Base-by-base conservation (phyloP, 805 yeast species). In the Candida sanyiensis region DNA sequence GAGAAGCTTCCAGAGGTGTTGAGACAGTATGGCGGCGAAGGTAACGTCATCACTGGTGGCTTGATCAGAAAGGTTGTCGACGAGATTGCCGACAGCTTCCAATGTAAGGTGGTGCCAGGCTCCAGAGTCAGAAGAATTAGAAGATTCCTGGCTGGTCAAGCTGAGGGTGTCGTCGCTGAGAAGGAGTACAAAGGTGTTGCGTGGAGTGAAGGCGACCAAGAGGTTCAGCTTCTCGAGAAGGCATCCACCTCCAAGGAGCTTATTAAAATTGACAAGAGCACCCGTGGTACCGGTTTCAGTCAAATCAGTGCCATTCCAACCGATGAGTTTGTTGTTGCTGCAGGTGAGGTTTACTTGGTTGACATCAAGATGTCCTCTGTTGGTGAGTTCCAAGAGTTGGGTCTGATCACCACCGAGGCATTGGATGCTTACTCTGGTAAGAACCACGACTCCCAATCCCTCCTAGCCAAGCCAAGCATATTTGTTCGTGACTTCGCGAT, bases 61-160 rank as follows among this genome's bases (percentile, higher is more conserved):
- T 59, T 74, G 46, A 77, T 93, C 44, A 78, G 96, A 60, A 58
- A 66, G 17, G 64, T 87, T 33, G 97, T 88, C 20, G 94, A 93
- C 54, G 71, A 79, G n/a, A 72, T 93, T 54, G 97, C 96, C n/a
- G 73, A 72, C 42, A 69, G 82, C 1, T 93, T 80, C 65, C 77
- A 83, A 58, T 87, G 96, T 68, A 70, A 70, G 42, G 87, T 93
- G 39, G 87, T 85, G 26, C 97, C 97, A 22, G 95, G 96, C 0
- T 85, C 96, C 17, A 80, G 86, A 59, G 84, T 93, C 30, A 82
- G 98, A 66, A 76, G 96, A 61, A 73, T 89, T 42, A 77, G 96
- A 68, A 77, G 97, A 57, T 93, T 90, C 54, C 75, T 93, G 56
- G 95, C 95, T 28, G 98, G 98, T 38, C 98, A 93, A 69, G 81